Evolutionary conservation across 2,329 filamentous ascomycete species (phyloP), one percentile per base, ranked within the genome.

Genomic region (Pseudogymnoascus sp.): DNA sequence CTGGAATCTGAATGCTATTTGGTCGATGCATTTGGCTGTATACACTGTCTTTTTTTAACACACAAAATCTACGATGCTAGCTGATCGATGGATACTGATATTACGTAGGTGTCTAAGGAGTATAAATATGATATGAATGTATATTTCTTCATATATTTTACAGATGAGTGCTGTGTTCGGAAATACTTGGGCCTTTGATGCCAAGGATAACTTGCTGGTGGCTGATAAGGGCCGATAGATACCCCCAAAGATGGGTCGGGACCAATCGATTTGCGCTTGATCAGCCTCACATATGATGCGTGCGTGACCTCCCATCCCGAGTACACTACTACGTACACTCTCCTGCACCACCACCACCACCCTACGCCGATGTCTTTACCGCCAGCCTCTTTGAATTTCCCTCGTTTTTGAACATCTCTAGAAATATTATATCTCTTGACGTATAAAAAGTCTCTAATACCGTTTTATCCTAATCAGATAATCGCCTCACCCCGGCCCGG

Each of bases 251-350:
- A 34, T 57, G 51, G 51, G 51, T 57, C 51, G 51, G 51, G 51
- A 36, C 51, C 51, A 57, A 57, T 57, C 51, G 51, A 57, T 57
- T 57, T 57, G 28, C 51, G 51, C 51, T 34, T 57, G 51, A 57
- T 57, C 51, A 57, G 51, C 51, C 51, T 57, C 51, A 57, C 51
- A 57, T 57, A 57, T 57, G 51, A 57, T 57, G 51, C 51, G 51
- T 57, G 51, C 51, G 51, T 57, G 51, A 57, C 51, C 51, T 57
- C 51, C 51, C 51, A 57, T 57, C 28, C 51, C 16, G 51, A 57
- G 28, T 57, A 57, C 51, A 57, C 51, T 36, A 54, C 51, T 57
- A 57, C 51, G 51, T 57, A 57, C 51, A 7, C 51, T 19, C 51
- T 19, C 6, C 6, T 57, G 28, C n/a, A 34, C 16, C 51, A 57